Percentiles rank a stretch among this genome's conserved stretches.
phyloP scores from a whole-genome alignment of 2,329 filamentous ascomycete genomes.

The Pseudocercospora ulei region DNA sequence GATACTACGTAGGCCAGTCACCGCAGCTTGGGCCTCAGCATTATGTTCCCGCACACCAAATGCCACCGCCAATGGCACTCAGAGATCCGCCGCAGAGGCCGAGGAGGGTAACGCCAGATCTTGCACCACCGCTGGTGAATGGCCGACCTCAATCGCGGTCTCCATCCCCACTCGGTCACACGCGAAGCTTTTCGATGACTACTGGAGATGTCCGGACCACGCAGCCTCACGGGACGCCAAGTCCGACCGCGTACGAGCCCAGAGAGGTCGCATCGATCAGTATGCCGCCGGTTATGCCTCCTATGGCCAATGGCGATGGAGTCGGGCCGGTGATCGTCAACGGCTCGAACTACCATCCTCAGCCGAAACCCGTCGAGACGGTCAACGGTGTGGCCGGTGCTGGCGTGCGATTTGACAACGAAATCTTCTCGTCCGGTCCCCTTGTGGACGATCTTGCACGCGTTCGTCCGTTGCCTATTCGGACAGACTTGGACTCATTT shows the following conservation, averaged over 20 bases:
- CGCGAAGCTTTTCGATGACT: slow-evolving; percentile 35
- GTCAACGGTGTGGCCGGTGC: slow-evolving; percentile 18
- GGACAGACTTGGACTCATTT: slow-evolving; percentile 11
- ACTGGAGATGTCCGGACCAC: slow-evolving; percentile 23
- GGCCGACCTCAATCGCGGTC: slow-evolving; percentile 35
- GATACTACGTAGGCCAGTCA: slow-evolving; percentile 43
- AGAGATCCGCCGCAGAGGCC: slow-evolving; percentile 37
- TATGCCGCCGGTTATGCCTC: slow-evolving; percentile 7
- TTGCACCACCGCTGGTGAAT: slow-evolving; percentile 32
- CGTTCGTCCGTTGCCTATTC: slow-evolving; percentile 10
- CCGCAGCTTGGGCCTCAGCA: slow-evolving; percentile 34
- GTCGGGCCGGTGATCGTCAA: slow-evolving; percentile 38
- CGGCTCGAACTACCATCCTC: slow-evolving; percentile 31
- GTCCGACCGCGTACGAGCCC: slow-evolving; percentile 21
- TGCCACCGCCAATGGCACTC: slow-evolving; percentile 33
- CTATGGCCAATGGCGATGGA: slow-evolving; percentile 17
- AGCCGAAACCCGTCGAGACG: slow-evolving; percentile 12
- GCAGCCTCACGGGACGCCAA: slow-evolving; percentile 16
- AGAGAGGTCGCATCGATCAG: slow-evolving; percentile 10
- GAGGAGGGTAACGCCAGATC: slow-evolving; percentile 39
- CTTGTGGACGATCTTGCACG: slow-evolving; percentile 12
- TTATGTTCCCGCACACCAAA: slow-evolving; percentile 26
- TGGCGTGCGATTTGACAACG: slow-evolving; percentile 15
- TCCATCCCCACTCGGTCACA: slow-evolving; percentile 41
- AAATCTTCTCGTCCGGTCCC: slow-evolving; percentile 6